Conservation (phyloP, 176 grass and related monocot species). For the Tuctoria greenei region DNA sequence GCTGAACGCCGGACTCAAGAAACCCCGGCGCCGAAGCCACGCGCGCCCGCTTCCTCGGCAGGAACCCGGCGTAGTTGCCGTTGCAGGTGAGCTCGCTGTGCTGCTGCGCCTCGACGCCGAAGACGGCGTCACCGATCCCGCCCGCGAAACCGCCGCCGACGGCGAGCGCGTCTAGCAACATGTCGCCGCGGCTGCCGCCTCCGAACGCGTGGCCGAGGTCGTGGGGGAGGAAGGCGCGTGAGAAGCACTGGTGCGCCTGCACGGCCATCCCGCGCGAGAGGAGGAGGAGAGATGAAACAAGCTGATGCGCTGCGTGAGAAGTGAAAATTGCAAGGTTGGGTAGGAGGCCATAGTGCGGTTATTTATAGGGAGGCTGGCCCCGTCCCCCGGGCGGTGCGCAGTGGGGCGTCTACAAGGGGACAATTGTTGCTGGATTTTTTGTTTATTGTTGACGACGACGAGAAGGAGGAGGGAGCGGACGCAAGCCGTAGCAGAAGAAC, state of each 20-base stretch:
- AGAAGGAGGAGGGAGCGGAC: background rate
- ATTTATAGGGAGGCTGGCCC: conserved; percentile 26
- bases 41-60: conserved; percentile 29
- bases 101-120: conserved; percentile 8
- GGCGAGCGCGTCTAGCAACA: background rate
- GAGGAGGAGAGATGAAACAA: background rate
- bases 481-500: background rate
- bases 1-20: background rate
- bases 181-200: too few species aligned
- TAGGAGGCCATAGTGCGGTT: too few species aligned
- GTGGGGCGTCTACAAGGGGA: conserved; percentile 45
- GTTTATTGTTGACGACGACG: conserved; percentile 39
- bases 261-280: conserved; percentile 39
- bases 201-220: conserved; percentile 14
- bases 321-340: background rate
- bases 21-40: background rate
- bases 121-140: background rate
- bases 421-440: conserved; percentile 42
- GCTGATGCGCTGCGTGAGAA: background rate
- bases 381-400: background rate
- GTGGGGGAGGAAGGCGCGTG: conserved; percentile 38
- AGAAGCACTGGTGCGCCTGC: conserved; percentile 46
- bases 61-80: conserved; percentile 8
- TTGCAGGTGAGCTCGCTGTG: conserved; percentile 49
- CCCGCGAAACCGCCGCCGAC: background rate